Evolutionary conservation across 1,139 yeast species (phyloP).

Genomic region (Zygosaccharomyces sapae): DNA sequence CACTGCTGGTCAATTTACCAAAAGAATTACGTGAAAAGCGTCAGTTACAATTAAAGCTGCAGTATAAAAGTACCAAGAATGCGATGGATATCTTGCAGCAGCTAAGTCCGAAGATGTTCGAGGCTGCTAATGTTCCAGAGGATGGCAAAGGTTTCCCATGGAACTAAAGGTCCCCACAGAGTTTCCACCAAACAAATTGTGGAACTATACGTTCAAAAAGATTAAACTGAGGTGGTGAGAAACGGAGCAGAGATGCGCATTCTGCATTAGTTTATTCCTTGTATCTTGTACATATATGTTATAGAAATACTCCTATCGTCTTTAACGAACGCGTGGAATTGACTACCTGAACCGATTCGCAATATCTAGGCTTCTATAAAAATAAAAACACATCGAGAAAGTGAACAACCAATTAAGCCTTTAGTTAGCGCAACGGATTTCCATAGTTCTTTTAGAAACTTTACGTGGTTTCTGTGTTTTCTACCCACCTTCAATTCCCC

Average conservation of each 20-base stretch:
- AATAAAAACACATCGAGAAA: neutral
- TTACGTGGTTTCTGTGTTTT: neutral
- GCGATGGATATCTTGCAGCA: conserved; percentile 73
- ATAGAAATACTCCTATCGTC: neutral
- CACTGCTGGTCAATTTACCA: conserved; percentile 75
- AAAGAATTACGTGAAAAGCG: conserved; percentile 45
- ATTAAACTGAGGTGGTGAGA: neutral
- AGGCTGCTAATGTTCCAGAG: conserved; percentile 35
- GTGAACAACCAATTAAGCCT: no score
- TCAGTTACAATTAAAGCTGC: conserved; percentile 50
- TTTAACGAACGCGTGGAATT: neutral
- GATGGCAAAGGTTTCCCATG: conserved; percentile 54
- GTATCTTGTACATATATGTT: conserved; percentile 4
- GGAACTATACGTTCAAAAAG: conserved; percentile 60
- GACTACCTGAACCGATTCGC: neutral
- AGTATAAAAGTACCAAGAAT: conserved; percentile 58
- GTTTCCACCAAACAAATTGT: conserved; percentile 77
- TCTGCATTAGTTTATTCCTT: neutral
- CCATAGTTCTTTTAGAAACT: neutral
- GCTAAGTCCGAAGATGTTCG: conserved; percentile 38
- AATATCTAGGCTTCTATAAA: neutral
- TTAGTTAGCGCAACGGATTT: no score
- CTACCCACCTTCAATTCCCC: conserved; percentile 3
- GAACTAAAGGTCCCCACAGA: conserved; percentile 88
- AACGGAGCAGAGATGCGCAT: no score